Conservation (phyloP, 78 protist genomes). For the Isochrysis galbana region DNA sequence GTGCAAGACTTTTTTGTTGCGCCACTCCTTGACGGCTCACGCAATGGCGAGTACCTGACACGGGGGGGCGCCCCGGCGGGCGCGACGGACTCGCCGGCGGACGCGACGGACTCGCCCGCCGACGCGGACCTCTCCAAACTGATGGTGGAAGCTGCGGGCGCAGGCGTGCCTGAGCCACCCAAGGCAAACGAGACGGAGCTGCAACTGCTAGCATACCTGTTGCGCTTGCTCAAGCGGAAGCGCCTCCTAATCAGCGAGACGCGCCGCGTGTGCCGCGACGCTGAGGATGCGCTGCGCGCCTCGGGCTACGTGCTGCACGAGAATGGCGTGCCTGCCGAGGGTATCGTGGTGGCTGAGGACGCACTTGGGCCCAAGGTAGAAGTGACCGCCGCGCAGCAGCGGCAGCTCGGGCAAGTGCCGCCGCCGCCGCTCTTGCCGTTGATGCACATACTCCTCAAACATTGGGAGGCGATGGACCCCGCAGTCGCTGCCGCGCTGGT, state of each 20-base stretch:
- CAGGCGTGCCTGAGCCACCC: neutral
- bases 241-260: neutral
- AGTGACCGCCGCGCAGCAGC: conserved; percentile 28
- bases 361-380: neutral
- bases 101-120: neutral
- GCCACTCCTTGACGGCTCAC: neutral
- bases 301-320: neutral
- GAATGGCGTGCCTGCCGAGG: neutral
- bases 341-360: neutral
- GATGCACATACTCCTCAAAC: neutral
- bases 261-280: neutral
- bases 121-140: neutral
- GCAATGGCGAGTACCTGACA: neutral
- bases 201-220: neutral
- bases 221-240: neutral
- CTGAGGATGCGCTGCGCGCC: neutral
- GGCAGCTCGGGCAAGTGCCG: conserved; percentile 17
- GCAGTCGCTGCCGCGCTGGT: neutral
- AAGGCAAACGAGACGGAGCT: neutral
- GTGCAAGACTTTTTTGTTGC: neutral
- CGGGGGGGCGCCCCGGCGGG: too few species aligned
- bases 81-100: neutral
- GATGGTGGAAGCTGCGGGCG: neutral
- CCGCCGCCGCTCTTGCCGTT: neutral
- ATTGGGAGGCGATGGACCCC: too few species aligned